Evolutionary conservation across 768 basidiomycete genomes (phyloP).

Genomic region (Leccinellum rugosiceps): DNA sequence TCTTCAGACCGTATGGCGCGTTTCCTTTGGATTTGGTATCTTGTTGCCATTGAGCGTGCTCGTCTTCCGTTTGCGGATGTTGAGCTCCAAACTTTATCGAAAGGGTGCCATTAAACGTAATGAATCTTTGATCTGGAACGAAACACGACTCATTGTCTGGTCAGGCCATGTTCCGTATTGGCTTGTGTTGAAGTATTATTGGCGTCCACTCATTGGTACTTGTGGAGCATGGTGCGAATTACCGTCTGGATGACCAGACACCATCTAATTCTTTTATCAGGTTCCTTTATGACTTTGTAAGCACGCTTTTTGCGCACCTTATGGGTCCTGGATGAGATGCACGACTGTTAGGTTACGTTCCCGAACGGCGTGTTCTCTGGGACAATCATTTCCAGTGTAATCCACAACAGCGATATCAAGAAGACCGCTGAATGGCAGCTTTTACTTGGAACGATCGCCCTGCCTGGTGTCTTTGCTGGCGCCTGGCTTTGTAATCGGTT

Average conservation of each 20-base stretch:
- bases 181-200: conserved; percentile 60
- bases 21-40: conserved; percentile 63
- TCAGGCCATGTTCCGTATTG: conserved; percentile 57
- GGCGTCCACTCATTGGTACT: conserved; percentile 67
- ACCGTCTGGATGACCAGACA: background rate
- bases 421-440: conserved; percentile 67
- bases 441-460: conserved; percentile 55
- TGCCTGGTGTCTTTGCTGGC: conserved; percentile 59
- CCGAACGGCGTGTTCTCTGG: conserved; percentile 71
- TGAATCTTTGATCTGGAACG: conserved; percentile 4
- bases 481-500: conserved; percentile 49
- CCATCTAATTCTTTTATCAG: conserved; percentile 28
- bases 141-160: conserved; percentile 3
- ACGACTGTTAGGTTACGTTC: conserved; percentile 51
- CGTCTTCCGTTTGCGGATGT: conserved; percentile 69
- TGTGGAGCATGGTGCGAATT: conserved; percentile 60
- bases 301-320: background rate
- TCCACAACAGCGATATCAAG: conserved; percentile 52
- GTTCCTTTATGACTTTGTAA: conserved; percentile 70
- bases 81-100: conserved; percentile 61
- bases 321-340: background rate
- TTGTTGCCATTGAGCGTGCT: conserved; percentile 64
- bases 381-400: conserved; percentile 65
- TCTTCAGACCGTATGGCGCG: conserved; percentile 64
- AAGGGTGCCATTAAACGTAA: conserved; percentile 63